phyloP scores from a whole-genome alignment of 148 eudicot genomes.

The Rhododendron henanense region DNA sequence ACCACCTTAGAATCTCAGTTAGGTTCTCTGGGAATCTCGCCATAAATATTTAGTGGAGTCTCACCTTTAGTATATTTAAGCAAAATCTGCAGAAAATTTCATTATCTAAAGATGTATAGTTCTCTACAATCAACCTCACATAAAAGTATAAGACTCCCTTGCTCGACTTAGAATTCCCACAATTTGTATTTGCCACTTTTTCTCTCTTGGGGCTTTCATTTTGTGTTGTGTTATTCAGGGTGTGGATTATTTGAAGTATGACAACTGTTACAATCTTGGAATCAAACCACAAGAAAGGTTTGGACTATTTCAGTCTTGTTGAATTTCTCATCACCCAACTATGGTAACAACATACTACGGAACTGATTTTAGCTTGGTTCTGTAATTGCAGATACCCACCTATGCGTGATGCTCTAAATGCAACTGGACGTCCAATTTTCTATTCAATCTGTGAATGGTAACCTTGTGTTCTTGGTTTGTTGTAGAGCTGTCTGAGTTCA shows the following conservation, averaged over 20 bases:
- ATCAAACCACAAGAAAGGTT: conserved; percentile 75
- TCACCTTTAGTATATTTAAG: background rate
- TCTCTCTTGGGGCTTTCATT: background rate
- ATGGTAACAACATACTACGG: background rate
- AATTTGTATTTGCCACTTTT: background rate
- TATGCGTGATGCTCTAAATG: conserved; percentile 89
- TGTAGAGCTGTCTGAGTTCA: conserved; percentile 2
- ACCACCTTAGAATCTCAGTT: background rate
- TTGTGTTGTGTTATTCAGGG: conserved; percentile 43
- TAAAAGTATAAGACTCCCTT: background rate
- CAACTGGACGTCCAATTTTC: conserved; percentile 69
- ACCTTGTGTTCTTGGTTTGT: background rate
- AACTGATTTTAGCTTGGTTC: conserved; percentile 11
- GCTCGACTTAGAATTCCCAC: background rate
- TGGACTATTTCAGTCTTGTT: background rate
- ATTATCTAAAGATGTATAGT: background rate
- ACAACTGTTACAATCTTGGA: conserved; percentile 90
- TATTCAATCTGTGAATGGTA: conserved; percentile 97
- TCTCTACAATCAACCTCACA: background rate
- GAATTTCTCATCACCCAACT: background rate
- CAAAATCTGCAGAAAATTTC: background rate
- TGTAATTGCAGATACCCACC: conserved; percentile 73
- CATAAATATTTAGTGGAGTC: background rate
- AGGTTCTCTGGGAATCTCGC: background rate
- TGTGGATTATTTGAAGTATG: conserved; percentile 91